Evolutionary conservation across 306 rosid species (phyloP).

Genomic region (Rosa persica): DNA sequence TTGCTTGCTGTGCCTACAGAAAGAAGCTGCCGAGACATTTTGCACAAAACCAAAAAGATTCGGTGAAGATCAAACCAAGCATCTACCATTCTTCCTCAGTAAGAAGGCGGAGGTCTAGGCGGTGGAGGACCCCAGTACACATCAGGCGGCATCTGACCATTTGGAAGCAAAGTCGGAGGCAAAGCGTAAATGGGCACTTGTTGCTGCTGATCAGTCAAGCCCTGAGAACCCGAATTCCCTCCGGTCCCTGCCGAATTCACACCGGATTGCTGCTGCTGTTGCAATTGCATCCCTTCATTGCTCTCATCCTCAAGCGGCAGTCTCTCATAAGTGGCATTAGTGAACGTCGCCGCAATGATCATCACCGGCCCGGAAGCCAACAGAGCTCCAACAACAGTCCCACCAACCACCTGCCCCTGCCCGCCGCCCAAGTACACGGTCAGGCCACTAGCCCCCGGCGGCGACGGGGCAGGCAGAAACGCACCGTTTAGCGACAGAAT

Average conservation of each 20-base stretch:
- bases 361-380: slow-evolving; percentile 73
- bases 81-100: slow-evolving; percentile 20
- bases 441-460: slow-evolving; percentile 59
- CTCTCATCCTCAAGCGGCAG: slow-evolving; percentile 63
- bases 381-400: slow-evolving; percentile 61
- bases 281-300: slow-evolving; percentile 46
- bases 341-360: slow-evolving; percentile 77
- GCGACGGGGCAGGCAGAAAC: slow-evolving; percentile 76
- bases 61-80: slow-evolving; percentile 15
- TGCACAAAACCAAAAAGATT: slow-evolving; percentile 14
- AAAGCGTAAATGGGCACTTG: slow-evolving; percentile 54
- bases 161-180: slow-evolving; percentile 62
- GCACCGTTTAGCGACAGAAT: slow-evolving; percentile 76
- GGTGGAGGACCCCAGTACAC: slow-evolving; percentile 69
- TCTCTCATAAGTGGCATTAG: slow-evolving; percentile 72
- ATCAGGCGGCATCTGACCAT: slow-evolving; percentile 70
- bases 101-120: slow-evolving; percentile 60
- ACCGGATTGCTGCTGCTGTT: slow-evolving; percentile 35
- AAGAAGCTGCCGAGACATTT: slow-evolving; percentile 25
- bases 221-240: slow-evolving; percentile 40
- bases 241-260: slow-evolving; percentile 33
- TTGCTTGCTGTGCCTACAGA: slow-evolving; percentile 40
- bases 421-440: slow-evolving; percentile 67
- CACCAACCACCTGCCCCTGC: slow-evolving; percentile 82
- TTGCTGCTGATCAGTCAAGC: slow-evolving; percentile 29